Base-by-base conservation (phyloP, 2,329 filamentous ascomycete species). In the Corniculantispora saksenae region DNA sequence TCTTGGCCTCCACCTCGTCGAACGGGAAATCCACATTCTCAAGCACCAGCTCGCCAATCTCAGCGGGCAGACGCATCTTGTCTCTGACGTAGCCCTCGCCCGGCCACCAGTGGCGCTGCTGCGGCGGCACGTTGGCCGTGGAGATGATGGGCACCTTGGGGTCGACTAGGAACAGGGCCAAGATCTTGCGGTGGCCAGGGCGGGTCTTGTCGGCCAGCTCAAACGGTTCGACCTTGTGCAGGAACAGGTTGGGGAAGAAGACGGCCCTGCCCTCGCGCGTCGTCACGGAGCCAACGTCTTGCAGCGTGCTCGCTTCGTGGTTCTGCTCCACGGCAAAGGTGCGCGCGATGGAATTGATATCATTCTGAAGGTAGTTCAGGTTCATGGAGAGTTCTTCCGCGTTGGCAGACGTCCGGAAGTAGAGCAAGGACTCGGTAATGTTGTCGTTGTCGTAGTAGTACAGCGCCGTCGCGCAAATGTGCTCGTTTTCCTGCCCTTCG, bases 401-500 rank as follows among this genome's bases (percentile, higher is more conserved):
- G 32, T 80, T 70, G 17, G 79, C 70, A 0, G 70, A 66, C 19
- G 82, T 83, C 10, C 77, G 82, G 71, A 90, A 88, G 3, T 76
- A 74, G 6, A 90, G 78, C 5, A 69, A 70, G 55, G 79, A 81
- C 1, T 83, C 78, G 0, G 83, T 83, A 59, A 90, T 83, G 72
- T 91, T 91, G 0, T 87, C 81, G 54, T 73, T 77, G 66, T 88
- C 84, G 68, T 86, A 86, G 72, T 88, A 88, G 74, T 87, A 88
- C 21, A 91, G 76, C 0, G 87, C 84, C 0, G 86, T 87, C 0
- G 86, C 86, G 68, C 82, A 83, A 45, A 91, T 89, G 67, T 84
- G 84, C 73, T 91, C 88, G 69, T 91, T 90, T 9, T 81, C 68
- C 67, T 78, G 77, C 21, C 85, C 84, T 67, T 87, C 85, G 2